Base-by-base conservation (phyloP, 2,329 filamentous ascomycete species). In the Fusarium fracticaudum region DNA sequence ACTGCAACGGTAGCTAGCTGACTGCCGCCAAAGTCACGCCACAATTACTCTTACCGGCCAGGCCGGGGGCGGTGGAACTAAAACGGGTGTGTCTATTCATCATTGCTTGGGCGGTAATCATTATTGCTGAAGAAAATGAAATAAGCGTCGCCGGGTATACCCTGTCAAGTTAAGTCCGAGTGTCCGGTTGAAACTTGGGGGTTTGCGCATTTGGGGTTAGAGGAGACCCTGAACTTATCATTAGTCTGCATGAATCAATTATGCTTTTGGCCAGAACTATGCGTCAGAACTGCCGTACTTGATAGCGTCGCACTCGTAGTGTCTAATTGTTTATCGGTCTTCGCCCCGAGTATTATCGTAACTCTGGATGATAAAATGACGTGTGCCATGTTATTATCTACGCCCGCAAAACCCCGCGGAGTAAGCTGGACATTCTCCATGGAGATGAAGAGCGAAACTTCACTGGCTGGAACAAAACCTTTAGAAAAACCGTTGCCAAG, bases 401-500 rank as follows among this genome's bases (percentile, higher is more conserved):
- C 57, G 66, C 48, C 57, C 58, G 58, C 38, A 69, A 29, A n/a
- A 29, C 31, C 20, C 66, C 38, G 43, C 57, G 57, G 37, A 41
- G 40, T 15, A 47, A 59, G 24, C 15, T 33, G 35, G 51, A 26
- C 38, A 18, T 17, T 45, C 2, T 35, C 38, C 38, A 44, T 31
- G 53, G 50, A 26, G 40, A 35, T 41, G 18, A 13, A 22, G 2
- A 29, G 6, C 14, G 9, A 33, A 10, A 31, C 20, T 11, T 60
- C 24, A 67, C 65, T 60, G 65, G 62, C 45, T 40, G 40, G 24
- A 44, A 33, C 57, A 59, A 8, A 66, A 53, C 44, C 44, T 67
- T 3, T 14, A 53, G 31, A 4, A 33, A 53, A 64, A 24, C 57
- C 67, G 65, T 69, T 69, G 67, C 67, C 65, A 69, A 69, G 67